phyloP scores from a whole-genome alignment of 192 early-diverging fungal genomes.

The Coemansia sp. region DNA sequence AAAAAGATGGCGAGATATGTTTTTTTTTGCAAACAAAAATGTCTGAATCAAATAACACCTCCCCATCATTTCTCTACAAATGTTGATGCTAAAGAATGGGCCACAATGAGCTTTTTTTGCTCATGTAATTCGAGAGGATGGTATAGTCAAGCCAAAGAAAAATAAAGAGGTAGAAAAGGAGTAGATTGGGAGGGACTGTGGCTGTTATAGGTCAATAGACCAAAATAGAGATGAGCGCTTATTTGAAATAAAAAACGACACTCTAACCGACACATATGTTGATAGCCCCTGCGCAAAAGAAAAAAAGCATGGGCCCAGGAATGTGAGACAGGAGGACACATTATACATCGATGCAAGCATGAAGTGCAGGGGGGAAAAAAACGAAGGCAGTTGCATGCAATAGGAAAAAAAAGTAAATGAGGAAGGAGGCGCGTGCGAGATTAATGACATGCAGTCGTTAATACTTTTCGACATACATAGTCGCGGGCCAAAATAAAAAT shows the following conservation, averaged over 20 bases:
- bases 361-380: background rate
- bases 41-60: background rate
- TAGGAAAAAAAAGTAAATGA: slow-evolving; percentile 3
- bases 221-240: too few species aligned
- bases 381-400: slow-evolving; percentile 3
- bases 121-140: background rate
- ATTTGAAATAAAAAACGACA: too few species aligned
- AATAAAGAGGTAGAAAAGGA: background rate
- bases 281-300: background rate
- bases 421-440: slow-evolving; percentile 16
- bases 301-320: background rate
- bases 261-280: too few species aligned
- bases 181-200: background rate
- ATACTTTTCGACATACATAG: background rate
- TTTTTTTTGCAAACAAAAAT: background rate
- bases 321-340: background rate
- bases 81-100: too few species aligned
- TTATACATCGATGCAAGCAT: slow-evolving; percentile 4
- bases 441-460: slow-evolving; percentile 14
- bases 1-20: slow-evolving; percentile 3
- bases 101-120: background rate
- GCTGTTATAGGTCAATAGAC: background rate
- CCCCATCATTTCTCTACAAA: too few species aligned
- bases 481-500: background rate
- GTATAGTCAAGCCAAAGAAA: background rate